These are phyloP conservation scores for Fusarium annulatum DNA, from an alignment of 2,329 filamentous ascomycete species.

Conservation along the genomic window DNA sequence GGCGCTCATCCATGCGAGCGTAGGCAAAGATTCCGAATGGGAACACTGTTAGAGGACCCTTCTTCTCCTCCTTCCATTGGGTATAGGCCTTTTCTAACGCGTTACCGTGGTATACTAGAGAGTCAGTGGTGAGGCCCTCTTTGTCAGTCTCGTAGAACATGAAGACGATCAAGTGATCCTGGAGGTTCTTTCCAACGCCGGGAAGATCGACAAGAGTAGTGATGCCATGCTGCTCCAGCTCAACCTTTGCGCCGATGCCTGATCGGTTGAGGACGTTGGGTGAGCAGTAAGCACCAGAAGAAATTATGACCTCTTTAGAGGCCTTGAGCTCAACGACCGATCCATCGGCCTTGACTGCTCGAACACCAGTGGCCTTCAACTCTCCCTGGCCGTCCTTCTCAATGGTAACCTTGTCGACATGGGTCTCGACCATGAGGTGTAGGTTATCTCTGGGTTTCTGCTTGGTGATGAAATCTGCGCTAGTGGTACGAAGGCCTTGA, in stretches of 20 bases:
- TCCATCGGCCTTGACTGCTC: constrained; percentile 55
- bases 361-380: constrained; percentile 58
- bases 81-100: constrained; percentile 62
- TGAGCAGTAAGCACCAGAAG: constrained; percentile 62
- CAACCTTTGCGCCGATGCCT: constrained; percentile 60
- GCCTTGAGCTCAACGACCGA: constrained; percentile 51
- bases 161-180: constrained; percentile 65
- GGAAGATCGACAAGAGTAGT: constrained; percentile 55
- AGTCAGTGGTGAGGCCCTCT: constrained; percentile 64
- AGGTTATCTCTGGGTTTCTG: constrained; percentile 56
- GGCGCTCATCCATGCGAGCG: constrained; percentile 69
- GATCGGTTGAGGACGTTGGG: constrained; percentile 64
- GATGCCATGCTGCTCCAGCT: constrained; percentile 56
- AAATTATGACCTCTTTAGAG: constrained; percentile 55
- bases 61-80: constrained; percentile 68
- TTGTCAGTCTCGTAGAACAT: constrained; percentile 70
- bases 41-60: constrained; percentile 68
- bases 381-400: constrained; percentile 48
- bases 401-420: constrained; percentile 64
- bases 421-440: constrained; percentile 58
- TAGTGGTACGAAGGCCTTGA: constrained; percentile 63
- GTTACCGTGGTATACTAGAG: constrained; percentile 63
- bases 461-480: constrained; percentile 62
- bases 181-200: constrained; percentile 63
- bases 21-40: constrained; percentile 73